Evolutionary conservation across 2,329 filamentous ascomycete species (phyloP), one percentile per base, ranked within the genome.

Genomic region (Trichoderma gracile): DNA sequence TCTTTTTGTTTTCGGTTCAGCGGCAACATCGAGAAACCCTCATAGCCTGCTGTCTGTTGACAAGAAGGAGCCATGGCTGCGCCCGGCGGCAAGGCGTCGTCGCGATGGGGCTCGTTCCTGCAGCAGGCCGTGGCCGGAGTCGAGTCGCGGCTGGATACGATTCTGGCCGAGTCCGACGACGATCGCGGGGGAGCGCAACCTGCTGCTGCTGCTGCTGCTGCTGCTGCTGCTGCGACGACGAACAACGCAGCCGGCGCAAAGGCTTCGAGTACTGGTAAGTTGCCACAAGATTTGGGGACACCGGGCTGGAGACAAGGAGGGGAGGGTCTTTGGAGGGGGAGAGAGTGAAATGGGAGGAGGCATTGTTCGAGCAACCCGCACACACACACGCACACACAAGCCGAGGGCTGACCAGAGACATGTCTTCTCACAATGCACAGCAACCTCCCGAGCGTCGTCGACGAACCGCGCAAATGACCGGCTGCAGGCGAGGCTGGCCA

Each of bases 51-150:
- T 3, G 33, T 14, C n/a, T n/a, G n/a, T n/a, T n/a, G n/a, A n/a
- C n/a, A n/a, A n/a, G n/a, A n/a, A n/a, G n/a, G n/a, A n/a, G n/a
- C 70, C 72, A 85, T 85, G 82, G 77, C 81, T 68, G 77, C 79
- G 67, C 78, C 81, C 40, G 78, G 77, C 40, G 78, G 77, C 67
- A 84, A 85, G 71, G 65, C 68, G 69, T 14, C 33, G 33, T 80
- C 83, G 65, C 69, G 85, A 86, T 93, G 90, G 90, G 90, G 89
- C 52, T 87, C 87, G 38, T 89, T 97, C 74, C 84, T 97, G 66
- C 91, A 93, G 69, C 92, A 94, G 77, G 93, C 94, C 68, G 92
- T 98, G 66, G 93, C 93, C 62, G 93, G 93, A 66, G 90, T 99
- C 65, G 95, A 99, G 79, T 96, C 93, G 66, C 88, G 91, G 49